Percentiles rank a stretch among this genome's conserved stretches.
Evolutionary conservation across 208 protist genomes (phyloP).

Genomic region (Crithidia brevicula): DNA sequence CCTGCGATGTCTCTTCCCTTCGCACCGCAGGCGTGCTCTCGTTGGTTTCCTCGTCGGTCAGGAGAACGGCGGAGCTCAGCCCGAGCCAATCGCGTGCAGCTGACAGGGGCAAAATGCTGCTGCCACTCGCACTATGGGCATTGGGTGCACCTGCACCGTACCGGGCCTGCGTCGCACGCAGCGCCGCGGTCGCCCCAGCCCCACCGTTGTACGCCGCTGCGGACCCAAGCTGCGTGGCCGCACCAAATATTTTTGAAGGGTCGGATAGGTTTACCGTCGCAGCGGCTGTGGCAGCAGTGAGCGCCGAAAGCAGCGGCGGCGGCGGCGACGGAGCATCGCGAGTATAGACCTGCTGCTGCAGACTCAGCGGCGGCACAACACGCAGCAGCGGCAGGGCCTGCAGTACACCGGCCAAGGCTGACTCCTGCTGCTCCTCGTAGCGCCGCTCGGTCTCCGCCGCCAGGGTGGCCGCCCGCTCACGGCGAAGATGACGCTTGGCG

Average conservation of each 20-base stretch:
- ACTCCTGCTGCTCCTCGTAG: slow-evolving; percentile 31
- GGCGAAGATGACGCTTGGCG: slow-evolving; percentile 13
- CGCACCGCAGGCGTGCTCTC: not conserved
- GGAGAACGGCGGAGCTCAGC: slow-evolving; percentile 8
- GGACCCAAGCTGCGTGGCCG: too few species aligned
- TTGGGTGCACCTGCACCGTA: not conserved
- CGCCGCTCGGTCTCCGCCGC: slow-evolving; percentile 26
- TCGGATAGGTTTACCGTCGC: not conserved
- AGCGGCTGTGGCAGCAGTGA: not conserved
- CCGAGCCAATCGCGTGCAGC: not conserved
- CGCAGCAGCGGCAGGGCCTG: slow-evolving; percentile 29
- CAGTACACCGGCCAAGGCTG: slow-evolving; percentile 17
- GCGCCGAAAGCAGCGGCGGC: not conserved
- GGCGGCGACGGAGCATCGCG: not conserved
- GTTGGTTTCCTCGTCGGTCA: slow-evolving; percentile 6
- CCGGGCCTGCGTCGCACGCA: not conserved
- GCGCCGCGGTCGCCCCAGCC: not conserved
- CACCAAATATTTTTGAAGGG: too few species aligned
- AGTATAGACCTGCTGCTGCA: slow-evolving; percentile 42
- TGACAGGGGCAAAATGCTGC: too few species aligned
- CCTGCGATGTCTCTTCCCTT: not conserved
- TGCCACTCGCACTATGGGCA: not conserved
- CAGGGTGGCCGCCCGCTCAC: slow-evolving; percentile 20
- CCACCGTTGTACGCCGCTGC: too few species aligned
- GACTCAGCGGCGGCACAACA: slow-evolving; percentile 37